A percentile compares a stretch with the other conserved stretches of the same genome.
Evolutionary conservation across 139 green algal species (phyloP).

Genomic region (Tetradesmus lagerheimii): DNA sequence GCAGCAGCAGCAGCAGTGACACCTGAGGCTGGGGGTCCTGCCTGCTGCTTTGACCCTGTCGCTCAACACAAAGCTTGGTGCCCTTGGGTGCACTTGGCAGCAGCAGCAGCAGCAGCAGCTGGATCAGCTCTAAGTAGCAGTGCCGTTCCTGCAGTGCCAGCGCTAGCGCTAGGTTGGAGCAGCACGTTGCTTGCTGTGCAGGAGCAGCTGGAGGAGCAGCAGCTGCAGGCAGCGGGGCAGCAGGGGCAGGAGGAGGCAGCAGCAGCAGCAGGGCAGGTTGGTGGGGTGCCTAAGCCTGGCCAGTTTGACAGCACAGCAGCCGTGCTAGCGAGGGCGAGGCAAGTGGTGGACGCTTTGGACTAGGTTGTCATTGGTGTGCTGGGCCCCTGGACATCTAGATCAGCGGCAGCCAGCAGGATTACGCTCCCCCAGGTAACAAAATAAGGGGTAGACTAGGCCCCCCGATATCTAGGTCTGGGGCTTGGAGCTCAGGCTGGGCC

Average conservation of each 20-base stretch:
- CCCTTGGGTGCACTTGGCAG: constrained; percentile 26
- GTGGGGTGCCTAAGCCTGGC: background rate
- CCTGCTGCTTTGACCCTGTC: constrained; percentile 23
- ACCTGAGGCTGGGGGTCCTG: background rate
- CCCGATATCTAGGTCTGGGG: no score
- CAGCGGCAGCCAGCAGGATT: no score
- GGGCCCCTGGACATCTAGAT: no score
- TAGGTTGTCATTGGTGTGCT: no score
- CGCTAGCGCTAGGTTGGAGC: constrained; percentile 26
- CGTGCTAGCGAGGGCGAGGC: constrained; percentile 17
- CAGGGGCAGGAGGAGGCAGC: background rate
- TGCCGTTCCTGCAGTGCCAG: constrained; percentile 2
- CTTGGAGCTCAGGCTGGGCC: no score
- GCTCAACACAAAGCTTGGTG: constrained; percentile 24
- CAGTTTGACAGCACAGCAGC: constrained; percentile 37
- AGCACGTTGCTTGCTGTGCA: constrained; percentile 31
- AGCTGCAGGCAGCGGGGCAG: constrained; percentile 16
- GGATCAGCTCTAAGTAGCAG: background rate
- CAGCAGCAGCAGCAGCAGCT: background rate
- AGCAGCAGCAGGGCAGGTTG: background rate
- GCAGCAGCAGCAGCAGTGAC: constrained; percentile 1
- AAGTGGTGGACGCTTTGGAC: constrained; percentile 21
- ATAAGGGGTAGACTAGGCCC: no score
- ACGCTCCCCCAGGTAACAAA: no score
- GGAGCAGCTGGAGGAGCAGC: constrained; percentile 33